Base-by-base conservation (phyloP, 1,284 basidiomycete species). In the Phylloporus sp. region DNA sequence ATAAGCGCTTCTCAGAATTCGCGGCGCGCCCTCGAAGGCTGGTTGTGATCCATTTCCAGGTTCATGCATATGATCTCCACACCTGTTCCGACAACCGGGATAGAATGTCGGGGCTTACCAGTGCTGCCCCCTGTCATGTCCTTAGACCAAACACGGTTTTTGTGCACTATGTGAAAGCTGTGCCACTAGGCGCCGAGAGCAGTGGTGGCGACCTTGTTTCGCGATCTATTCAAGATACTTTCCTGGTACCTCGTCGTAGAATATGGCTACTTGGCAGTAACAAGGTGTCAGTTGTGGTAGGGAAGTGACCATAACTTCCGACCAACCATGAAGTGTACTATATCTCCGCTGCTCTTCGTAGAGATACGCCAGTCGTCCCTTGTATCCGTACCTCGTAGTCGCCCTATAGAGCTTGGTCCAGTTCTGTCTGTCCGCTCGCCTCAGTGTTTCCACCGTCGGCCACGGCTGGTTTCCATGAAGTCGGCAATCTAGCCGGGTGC, bases 11-110 rank as follows among this genome's bases (percentile, higher is more conserved):
- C 85, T 72, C 6, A 79, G 69, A 65, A 87, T 86, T n/a, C 71
- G 68, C 13, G 78, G 76, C 3, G 71, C 68, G 18, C 76, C 86
- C 56, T 86, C 84, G 49, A 87, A 86, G 1, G 85, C 84, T 70
- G 51, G 88, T 76, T 0, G 86, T 86, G 10, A 88, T 81, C 12
- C 80, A 64, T 88, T 88, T 37, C 73, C 73, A 2, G 73, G 65
- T 69, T 88, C 85, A 10, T 83, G 80, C 32, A 87, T 71, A 65
- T 88, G 1, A 86, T 88, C 67, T 87, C 87, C 22, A 82, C 75
- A 28, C 85, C 86, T 87, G 24, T 28, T 22, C 18, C 40, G n/a
- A 28, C 15, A 32, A n/a, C n/a, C n/a, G 28, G 37, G 20, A 29
- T 4, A 40, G 37, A 52, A 20, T 11, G 5, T 10, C 26, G 34